Conservation (phyloP, 2,329 filamentous ascomycete species). For the Westerdykella sp. region DNA sequence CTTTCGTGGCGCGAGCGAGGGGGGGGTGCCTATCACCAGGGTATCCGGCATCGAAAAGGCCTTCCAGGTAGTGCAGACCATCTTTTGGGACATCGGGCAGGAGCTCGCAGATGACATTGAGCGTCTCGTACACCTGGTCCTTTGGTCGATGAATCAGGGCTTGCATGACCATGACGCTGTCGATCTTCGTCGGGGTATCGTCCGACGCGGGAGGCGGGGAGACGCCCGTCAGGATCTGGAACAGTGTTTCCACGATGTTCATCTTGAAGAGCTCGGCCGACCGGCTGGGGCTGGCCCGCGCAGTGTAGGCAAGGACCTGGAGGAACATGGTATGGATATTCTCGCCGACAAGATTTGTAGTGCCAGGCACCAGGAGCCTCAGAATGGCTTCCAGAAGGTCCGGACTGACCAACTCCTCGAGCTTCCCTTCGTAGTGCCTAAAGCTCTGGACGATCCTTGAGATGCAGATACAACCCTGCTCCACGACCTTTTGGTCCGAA, state of each 20-base stretch:
- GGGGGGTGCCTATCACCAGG: conserved; percentile 42
- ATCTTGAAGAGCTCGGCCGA: conserved; percentile 91
- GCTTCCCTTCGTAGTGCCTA: conserved; percentile 75
- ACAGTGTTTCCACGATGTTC: conserved; percentile 94
- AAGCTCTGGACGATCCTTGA: conserved; percentile 97
- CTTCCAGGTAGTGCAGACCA: conserved; percentile 47
- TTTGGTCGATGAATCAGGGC: conserved; percentile 90
- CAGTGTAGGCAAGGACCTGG: conserved; percentile 82
- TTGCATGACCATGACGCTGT: conserved; percentile 98
- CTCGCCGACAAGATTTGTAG: conserved; percentile 87
- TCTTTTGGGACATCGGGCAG: conserved; percentile 66
- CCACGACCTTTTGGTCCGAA: conserved; percentile 92
- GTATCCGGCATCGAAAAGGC: conserved; percentile 45
- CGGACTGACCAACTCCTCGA: conserved; percentile 87
- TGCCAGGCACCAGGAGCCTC: conserved; percentile 82
- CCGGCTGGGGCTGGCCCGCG: conserved; percentile 77
- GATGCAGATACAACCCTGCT: conserved; percentile 92
- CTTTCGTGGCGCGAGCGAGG: conserved; percentile 41
- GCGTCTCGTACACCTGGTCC: conserved; percentile 93
- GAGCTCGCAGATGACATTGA: conserved; percentile 95
- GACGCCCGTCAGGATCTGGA: conserved; percentile 93
- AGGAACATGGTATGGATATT: conserved; percentile 96
- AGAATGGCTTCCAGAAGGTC: conserved; percentile 80
- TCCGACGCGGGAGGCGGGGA: conserved; percentile 77
- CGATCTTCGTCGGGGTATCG: conserved; percentile 76